phyloP scores from a whole-genome alignment of 495 filamentous ascomycete species.

The Melanomma pulvis-pyrius region DNA sequence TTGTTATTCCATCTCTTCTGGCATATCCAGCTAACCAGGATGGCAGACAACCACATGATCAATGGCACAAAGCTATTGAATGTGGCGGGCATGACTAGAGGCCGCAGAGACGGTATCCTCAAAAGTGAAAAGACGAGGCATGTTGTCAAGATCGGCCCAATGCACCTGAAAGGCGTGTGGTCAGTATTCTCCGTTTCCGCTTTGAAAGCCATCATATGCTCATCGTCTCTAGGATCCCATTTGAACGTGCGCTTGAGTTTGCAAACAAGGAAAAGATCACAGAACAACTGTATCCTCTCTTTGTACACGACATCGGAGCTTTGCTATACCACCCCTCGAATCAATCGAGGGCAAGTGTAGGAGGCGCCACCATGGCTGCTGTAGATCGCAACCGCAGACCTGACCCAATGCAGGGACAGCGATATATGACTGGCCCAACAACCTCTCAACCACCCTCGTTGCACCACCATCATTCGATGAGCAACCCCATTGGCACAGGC shows the following conservation, averaged over 20 bases:
- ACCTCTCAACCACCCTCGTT: constrained; percentile 64
- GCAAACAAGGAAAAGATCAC: constrained; percentile 99
- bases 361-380: constrained; percentile 82
- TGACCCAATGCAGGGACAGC: constrained; percentile 51
- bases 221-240: constrained; percentile 78
- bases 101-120: constrained; percentile 91
- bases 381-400: constrained; percentile 69
- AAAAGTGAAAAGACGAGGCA: constrained; percentile 97
- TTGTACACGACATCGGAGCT: constrained; percentile 95
- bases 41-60: constrained; percentile 95
- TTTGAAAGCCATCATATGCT: constrained; percentile 17
- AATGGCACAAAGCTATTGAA: constrained; percentile 97
- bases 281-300: constrained; percentile 89
- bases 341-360: constrained; percentile 63
- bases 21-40: constrained; percentile 30
- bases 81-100: constrained; percentile 96
- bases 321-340: constrained; percentile 94
- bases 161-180: constrained; percentile 99
- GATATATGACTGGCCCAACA: constrained; percentile 49
- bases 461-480: constrained; percentile 77
- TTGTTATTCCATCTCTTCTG: neutral
- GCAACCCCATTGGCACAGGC: constrained; percentile 62
- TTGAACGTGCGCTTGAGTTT: constrained; percentile 93
- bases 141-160: constrained; percentile 98
- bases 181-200: constrained; percentile 52